Conservation (phyloP, 1,284 basidiomycete genomes). For the Golubevia pallescens region DNA sequence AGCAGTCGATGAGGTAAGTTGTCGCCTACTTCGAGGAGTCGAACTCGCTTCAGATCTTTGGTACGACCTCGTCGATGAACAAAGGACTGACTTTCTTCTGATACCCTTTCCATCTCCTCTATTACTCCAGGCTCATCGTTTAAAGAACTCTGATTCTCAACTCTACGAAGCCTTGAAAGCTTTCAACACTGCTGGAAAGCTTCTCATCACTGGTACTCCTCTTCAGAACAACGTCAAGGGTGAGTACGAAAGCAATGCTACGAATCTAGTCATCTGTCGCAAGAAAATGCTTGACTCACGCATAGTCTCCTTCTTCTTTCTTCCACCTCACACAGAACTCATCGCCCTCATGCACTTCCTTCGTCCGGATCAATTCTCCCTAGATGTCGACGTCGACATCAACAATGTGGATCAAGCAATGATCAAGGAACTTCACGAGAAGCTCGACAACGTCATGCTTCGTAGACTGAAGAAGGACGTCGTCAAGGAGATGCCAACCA, state of each 20-base stretch:
- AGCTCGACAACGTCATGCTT: slow-evolving; percentile 64
- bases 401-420: slow-evolving; percentile 51
- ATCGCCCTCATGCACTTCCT: slow-evolving; percentile 61
- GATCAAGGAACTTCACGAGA: slow-evolving; percentile 60
- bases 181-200: slow-evolving; percentile 55
- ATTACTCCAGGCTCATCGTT: slow-evolving; percentile 37
- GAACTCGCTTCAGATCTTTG: background rate
- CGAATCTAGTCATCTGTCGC: background rate
- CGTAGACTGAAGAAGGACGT: slow-evolving; percentile 62
- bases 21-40: background rate
- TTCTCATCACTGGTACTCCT: slow-evolving; percentile 62
- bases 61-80: too few relatives aligned
- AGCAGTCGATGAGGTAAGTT: slow-evolving; percentile 52
- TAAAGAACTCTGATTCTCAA: slow-evolving; percentile 62
- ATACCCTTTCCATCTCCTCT: background rate
- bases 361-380: slow-evolving; percentile 60
- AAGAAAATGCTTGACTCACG: background rate
- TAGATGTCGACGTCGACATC: slow-evolving; percentile 58
- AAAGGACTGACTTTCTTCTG: background rate
- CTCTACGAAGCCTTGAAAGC: slow-evolving; percentile 58
- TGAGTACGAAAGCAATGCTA: slow-evolving; percentile 1
- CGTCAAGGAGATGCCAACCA: slow-evolving; percentile 61
- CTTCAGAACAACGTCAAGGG: slow-evolving; percentile 61
- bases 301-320: slow-evolving; percentile 1
- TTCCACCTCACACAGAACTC: slow-evolving; percentile 27